Base-by-base conservation (phyloP, 1,139 yeast genomes). In the Fermentozyma sake region DNA sequence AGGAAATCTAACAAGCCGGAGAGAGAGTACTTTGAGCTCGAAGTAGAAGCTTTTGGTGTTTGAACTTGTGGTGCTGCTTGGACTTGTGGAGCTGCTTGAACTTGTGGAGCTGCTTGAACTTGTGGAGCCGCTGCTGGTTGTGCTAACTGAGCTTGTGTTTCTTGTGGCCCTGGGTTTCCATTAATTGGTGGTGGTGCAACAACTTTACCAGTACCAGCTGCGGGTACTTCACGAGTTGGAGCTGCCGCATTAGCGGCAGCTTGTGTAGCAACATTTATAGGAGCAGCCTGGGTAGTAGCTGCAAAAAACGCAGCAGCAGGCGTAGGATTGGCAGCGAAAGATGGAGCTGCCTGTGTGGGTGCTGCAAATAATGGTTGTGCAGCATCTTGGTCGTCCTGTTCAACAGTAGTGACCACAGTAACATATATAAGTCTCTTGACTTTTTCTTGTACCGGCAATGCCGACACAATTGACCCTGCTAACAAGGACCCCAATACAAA, bases 361-460 rank as follows among this genome's bases (percentile, higher is more conserved):
- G 28, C 30, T 6, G n/a, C n/a, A n/a, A n/a, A n/a, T n/a, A n/a
- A n/a, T n/a, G n/a, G n/a, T n/a, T n/a, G n/a, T n/a, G n/a, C n/a
- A n/a, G n/a, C n/a, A n/a, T n/a, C n/a, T n/a, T n/a, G n/a, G n/a
- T n/a, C n/a, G n/a, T n/a, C n/a, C n/a, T n/a, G n/a, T n/a, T 27
- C 18, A 11, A 44, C 41, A 6, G 53, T 48, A n/a, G 41, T 32
- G 8, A 38, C 35, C 10, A 36, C 29, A 3, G 52, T 46, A 13
- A 46, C 44, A 15, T 40, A 40, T 14, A 37, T 35, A 9, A 43
- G 29, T 13, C 34, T 38, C 31, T 46, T 32, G 18, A 36, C 34
- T 14, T 33, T 32, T 5, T 33, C 30, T 6, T 44, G 32, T 7
- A 31, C 31, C 2, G 37, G 34, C 5, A 41, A 38, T 5, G 48